A percentile compares a stretch with the other conserved stretches of the same genome.
Evolutionary conservation across 1,284 basidiomycete species (phyloP).

Genomic region (Golubevia sp.): DNA sequence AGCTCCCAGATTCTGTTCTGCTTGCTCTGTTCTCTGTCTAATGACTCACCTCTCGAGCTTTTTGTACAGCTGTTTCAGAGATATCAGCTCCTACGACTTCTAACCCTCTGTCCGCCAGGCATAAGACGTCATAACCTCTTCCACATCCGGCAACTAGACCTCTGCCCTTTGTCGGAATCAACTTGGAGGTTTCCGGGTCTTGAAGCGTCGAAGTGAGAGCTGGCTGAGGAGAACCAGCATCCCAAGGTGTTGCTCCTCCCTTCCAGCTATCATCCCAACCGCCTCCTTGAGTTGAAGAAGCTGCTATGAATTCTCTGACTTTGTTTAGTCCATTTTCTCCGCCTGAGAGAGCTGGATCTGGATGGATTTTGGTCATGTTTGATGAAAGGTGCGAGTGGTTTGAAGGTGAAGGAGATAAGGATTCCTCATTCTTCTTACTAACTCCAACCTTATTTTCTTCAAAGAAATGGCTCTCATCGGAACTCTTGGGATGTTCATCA

Average conservation of each 20-base stretch:
- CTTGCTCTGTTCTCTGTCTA: too few relatives aligned
- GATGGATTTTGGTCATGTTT: too few relatives aligned
- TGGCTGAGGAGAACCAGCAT: slow-evolving; percentile 24
- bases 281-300: too few relatives aligned
- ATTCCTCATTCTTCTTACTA: too few relatives aligned
- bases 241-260: slow-evolving; percentile 33
- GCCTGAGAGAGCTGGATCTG: too few relatives aligned
- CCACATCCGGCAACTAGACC: slow-evolving; percentile 28
- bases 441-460: too few relatives aligned
- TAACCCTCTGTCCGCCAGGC: slow-evolving; percentile 28
- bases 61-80: slow-evolving; percentile 23
- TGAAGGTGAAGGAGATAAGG: too few relatives aligned
- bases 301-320: too few relatives aligned
- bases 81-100: slow-evolving; percentile 28
- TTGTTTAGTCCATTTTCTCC: too few relatives aligned
- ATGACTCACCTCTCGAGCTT: slow-evolving; percentile 25
- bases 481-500: slow-evolving; percentile 19
- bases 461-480: slow-evolving; percentile 14
- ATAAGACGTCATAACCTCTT: slow-evolving; percentile 29
- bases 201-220: slow-evolving; percentile 25
- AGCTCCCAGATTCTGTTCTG: too few relatives aligned
- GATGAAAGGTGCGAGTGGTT: too few relatives aligned
- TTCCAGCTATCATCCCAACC: slow-evolving; percentile 38
- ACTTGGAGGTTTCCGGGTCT: slow-evolving; percentile 15
- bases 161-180: slow-evolving; percentile 14